Evolutionary conservation across 139 green algal species (phyloP), one percentile per base, ranked within the genome.

Genomic region (Closterium sp.): DNA sequence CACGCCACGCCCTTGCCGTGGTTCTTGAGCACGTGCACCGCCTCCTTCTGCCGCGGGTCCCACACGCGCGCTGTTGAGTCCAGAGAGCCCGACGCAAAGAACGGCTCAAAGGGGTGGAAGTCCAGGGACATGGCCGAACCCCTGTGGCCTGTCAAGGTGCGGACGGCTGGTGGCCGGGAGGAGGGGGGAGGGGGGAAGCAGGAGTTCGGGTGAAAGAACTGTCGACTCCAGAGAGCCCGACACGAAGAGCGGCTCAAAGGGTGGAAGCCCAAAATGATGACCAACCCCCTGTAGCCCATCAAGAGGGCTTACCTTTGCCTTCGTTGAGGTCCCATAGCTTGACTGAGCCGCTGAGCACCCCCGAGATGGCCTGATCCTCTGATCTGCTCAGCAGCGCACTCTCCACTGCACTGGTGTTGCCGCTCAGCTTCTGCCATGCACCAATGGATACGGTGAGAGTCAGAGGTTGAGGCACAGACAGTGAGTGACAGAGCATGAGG

Each of bases 21-120:
- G 2, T 95, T 96, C 86, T 97, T 98, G 93, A 96, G 97, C 6
- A 97, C 98, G 43, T 93, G 90, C 34, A 97, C 95, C 88, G 94
- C 96, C 19, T 95, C 95, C 84, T 96, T 96, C 34, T 93, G 89
- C 4, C 96, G 92, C 34, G 97, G 89, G 92, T 98, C 96, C 97
- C 97, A 98, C 6, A 97, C 84, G 92, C 97, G 97, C 4, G 97
- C 66, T 91, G 96, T 97, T 16, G 96, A 97, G 94, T 98, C 97
- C 91, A 96, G 93, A 1, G 95, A 97, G 32, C 96, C 95, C 8
- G 93, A 96, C 32, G 93, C 96, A 33, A 97, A 89, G 34, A 96
- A 95, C 69, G 95, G 85, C 1, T 96, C 94, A 35, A 96, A 95
- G 2, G 95, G 95, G 69, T 97, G 94, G 90, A 97, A 97, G 64